Base-by-base conservation (phyloP, 805 yeast genomes). In the Tetrapisispora pingtungensis region DNA sequence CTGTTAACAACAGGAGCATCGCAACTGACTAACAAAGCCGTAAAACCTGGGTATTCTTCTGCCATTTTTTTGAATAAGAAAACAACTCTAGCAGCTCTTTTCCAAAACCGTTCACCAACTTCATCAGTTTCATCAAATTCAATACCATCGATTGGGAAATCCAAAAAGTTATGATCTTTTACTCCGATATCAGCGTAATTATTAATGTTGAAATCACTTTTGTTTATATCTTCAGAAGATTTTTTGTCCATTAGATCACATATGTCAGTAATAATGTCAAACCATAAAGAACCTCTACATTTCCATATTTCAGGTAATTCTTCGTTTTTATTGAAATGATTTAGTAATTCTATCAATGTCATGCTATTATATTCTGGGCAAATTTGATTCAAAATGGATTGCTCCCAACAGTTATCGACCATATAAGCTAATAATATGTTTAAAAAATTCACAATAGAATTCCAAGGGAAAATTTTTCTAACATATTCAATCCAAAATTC, bases 261-360 rank as follows among this genome's bases (percentile, higher is more conserved):
- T 74, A 81, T 83, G 36, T 70, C 58, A 14, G 67, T 56, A 33
- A 84, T 67, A 22, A 67, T 65, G 60, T 84, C 89, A 62, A 76
- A 84, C 90, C 93, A 84, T 35, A 84, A 58, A 0, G 87, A 75
- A 2, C 94, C 94, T 87, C 90, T 83, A 55, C 88, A 79, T 57
- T 80, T 80, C 89, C 89, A 84, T 18, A 80, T 82, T 61, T 84
- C 94, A 36, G 84, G 78, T 41, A 84, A 65, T 36, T 69, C 74
- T 57, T 83, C 90, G 57, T 75, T 72, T 40, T 74, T 68, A 49
- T 77, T 71, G 52, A 77, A 79, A 50, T 72, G 59, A 4, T 69
- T 66, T n/a, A 81, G 49, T 36, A 71, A 60, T 41, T 69, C 66
- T 0, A 68, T 64, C n/a, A 68, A 54, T 26, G 53, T 51, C 50